These are phyloP conservation scores for Inonotus hispidus DNA, from an alignment of 1,284 basidiomycete genomes.

Conservation along the genomic window DNA sequence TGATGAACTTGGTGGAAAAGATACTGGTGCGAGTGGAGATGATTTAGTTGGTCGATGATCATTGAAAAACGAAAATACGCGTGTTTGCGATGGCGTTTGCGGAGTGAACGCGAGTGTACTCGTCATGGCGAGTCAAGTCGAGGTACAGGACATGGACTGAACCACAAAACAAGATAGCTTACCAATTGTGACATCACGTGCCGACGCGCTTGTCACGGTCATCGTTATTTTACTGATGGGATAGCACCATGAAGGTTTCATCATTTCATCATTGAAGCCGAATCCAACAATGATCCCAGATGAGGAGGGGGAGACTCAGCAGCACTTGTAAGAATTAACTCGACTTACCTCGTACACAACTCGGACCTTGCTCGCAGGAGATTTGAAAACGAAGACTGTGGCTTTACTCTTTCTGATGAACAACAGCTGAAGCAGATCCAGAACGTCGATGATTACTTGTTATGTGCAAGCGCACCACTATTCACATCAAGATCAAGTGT, in stretches of 20 bases:
- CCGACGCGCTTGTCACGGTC: not conserved
- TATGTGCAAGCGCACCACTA: not conserved
- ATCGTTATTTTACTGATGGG: not conserved
- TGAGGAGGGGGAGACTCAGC: too few relatives aligned
- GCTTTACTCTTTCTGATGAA: constrained; percentile 1
- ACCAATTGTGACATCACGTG: constrained; percentile 2
- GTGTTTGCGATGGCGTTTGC: constrained; percentile 7
- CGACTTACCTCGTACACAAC: not conserved
- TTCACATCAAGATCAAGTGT: constrained; percentile 12
- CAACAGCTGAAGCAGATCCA: not conserved
- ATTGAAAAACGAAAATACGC: not conserved
- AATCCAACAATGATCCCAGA: too few relatives aligned
- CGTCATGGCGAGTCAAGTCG: not conserved
- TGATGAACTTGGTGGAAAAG: constrained; percentile 3
- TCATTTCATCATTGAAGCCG: too few relatives aligned
- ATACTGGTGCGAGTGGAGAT: constrained; percentile 13
- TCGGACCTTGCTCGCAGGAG: not conserved
- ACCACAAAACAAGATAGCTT: not conserved
- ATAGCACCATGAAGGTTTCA: too few relatives aligned
- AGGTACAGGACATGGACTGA: not conserved
- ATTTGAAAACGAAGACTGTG: not conserved
- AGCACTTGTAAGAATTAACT: not conserved
- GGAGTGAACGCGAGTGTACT: not conserved
- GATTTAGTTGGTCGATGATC: constrained; percentile 2
- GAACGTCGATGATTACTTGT: not conserved